Base-by-base conservation (phyloP, 441 rosid genomes). In the Brassica balearica region DNA sequence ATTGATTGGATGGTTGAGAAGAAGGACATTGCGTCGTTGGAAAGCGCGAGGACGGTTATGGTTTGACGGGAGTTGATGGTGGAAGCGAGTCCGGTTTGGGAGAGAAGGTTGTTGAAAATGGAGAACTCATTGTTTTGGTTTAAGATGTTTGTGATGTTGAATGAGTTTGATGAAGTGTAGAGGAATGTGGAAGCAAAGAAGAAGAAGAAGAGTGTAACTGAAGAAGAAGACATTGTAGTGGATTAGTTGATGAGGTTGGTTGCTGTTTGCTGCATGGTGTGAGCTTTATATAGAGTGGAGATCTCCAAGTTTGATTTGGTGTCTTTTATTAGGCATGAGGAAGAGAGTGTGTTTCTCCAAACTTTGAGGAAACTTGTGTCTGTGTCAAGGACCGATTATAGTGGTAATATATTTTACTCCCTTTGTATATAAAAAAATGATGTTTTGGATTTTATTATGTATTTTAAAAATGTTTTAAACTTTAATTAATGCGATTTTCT, bases 121-220 rank as follows among this genome's bases (percentile, higher is more conserved):
- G 81, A 58, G 81, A 66, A 78, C 14, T 78, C 73, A 55, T 58
- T 34, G 63, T 71, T 48, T 6, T 78, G 53, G 67, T 66, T 32
- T 78, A 78, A 67, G 68, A 78, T 78, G 36, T 58, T 29, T 2
- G 81, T 78, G 53, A 72, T 72, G 81, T 78, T 78, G 81, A 78
- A 72, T 71, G 81, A 65, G 12, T 65, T 1, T 58, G 63, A 17
- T 65, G 41, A 19, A 19, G 73, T 29, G 77, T 71, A 78, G 68
- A 78, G 81, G 62, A 66, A 70, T 77, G 72, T 72, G n/a, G 41
- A 65, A 72, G 72, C 68, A 29, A 25, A 25, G 27, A 29, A 29
- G 66, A 77, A 56, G 56, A 78, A 72, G 59, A 78, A 19, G 68
- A 78, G 25, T 56, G 25, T 43, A 3, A 56, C 41, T 61, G 53